These are phyloP conservation scores for Lepidium campestre DNA, from an alignment of 441 rosid species.

Conservation along the genomic window DNA sequence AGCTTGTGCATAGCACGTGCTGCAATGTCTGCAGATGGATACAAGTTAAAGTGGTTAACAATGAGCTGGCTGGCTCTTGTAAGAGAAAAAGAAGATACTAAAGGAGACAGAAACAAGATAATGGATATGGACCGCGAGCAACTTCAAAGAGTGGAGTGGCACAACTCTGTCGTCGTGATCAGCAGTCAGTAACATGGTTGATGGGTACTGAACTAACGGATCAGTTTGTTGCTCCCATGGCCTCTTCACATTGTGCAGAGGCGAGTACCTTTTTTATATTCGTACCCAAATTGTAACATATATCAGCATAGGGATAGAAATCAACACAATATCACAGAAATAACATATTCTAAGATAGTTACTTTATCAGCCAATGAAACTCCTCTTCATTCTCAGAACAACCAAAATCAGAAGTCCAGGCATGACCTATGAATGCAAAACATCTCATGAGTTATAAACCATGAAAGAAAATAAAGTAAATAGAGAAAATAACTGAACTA, in stretches of 20 bases:
- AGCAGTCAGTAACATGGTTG: conserved; percentile 95
- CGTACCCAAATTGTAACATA: background rate
- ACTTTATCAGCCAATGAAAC: conserved; percentile 88
- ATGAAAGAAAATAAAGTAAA: background rate
- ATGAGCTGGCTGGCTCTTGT: background rate
- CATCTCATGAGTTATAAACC: conserved; percentile 2
- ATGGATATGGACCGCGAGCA: conserved; percentile 65
- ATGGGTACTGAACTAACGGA: conserved; percentile 55
- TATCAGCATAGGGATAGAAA: background rate
- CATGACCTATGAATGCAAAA: conserved; percentile 56
- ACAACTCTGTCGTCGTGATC: conserved; percentile 98
- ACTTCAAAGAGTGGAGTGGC: conserved; percentile 80
- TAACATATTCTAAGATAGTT: conserved; percentile 24
- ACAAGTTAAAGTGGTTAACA: background rate
- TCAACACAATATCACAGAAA: background rate
- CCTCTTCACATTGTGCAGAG: conserved; percentile 80
- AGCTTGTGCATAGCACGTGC: conserved; percentile 63
- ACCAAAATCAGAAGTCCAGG: conserved; percentile 91
- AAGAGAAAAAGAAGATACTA: background rate
- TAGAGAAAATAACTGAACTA: conserved; percentile 24
- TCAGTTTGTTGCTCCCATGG: conserved; percentile 70
- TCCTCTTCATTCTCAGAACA: conserved; percentile 86
- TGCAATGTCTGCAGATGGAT: conserved; percentile 68
- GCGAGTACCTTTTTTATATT: conserved; percentile 63
- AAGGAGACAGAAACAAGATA: background rate